These are phyloP conservation scores for Epichloe sibirici DNA, from an alignment of 2,329 filamentous ascomycete genomes.

Conservation along the genomic window DNA sequence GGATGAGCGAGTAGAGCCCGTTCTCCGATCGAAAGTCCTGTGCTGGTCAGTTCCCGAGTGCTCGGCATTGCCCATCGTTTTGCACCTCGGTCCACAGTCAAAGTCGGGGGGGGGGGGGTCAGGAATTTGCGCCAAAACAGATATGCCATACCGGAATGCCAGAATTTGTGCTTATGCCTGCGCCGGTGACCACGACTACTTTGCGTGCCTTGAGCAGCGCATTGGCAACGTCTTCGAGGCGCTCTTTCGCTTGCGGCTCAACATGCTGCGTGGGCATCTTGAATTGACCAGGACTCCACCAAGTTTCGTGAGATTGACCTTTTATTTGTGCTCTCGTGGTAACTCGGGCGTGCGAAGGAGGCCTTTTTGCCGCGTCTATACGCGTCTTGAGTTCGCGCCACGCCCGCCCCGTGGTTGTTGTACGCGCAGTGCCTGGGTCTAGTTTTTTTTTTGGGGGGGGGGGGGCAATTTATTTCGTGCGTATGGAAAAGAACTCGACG, in stretches of 20 bases:
- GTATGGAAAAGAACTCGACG: neutral
- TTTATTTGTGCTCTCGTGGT: neutral
- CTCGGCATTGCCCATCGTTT: neutral
- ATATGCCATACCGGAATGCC: conserved; percentile 50
- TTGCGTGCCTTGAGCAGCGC: conserved; percentile 52
- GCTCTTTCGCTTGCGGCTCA: conserved; percentile 34
- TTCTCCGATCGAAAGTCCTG: conserved; percentile 63
- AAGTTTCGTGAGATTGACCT: neutral
- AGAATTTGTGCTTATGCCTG: conserved; percentile 64
- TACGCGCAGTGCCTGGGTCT: neutral
- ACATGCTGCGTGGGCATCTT: conserved; percentile 50
- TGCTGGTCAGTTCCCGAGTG: conserved; percentile 8
- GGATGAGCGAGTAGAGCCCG: conserved; percentile 60
- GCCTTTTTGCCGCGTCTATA: neutral
- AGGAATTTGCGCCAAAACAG: neutral
- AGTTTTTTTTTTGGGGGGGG: neutral
- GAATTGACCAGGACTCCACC: conserved; percentile 12
- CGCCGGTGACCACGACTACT: conserved; percentile 59
- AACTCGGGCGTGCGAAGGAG: neutral
- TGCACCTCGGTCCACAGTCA: neutral
- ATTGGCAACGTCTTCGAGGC: conserved; percentile 54
- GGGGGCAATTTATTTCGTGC: neutral
- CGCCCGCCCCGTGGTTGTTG: neutral
- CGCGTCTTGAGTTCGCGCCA: neutral
- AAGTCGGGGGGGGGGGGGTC: neutral